Conservation (phyloP, 306 rosid species). For the Citrullus amarus region DNA sequence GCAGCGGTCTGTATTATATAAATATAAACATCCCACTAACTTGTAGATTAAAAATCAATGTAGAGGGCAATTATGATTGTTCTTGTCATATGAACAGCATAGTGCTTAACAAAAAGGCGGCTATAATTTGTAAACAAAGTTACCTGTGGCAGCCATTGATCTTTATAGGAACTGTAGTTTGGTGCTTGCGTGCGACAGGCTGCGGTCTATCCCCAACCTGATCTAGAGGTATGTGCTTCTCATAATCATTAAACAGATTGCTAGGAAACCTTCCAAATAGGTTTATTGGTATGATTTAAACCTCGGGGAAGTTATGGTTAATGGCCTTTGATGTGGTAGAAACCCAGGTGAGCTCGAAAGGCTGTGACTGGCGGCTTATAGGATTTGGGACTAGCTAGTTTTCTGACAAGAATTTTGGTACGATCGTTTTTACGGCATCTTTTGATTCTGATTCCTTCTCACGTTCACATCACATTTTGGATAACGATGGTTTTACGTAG, state of each 20-base stretch:
- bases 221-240: not conserved
- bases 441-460: not conserved
- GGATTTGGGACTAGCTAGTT: not conserved
- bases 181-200: not conserved
- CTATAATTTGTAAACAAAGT: not conserved
- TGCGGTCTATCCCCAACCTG: not conserved
- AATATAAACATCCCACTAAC: not conserved
- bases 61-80: not conserved
- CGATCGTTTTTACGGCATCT: not conserved
- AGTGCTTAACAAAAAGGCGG: not conserved
- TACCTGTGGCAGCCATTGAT: not conserved
- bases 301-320: not conserved
- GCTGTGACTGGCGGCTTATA: not conserved
- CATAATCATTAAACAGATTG: not conserved
- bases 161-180: not conserved
- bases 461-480: not conserved
- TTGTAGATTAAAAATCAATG: not conserved
- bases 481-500: too few relatives aligned
- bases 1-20: conserved; percentile 1
- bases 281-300: not conserved
- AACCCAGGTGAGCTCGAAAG: not conserved
- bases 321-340: not conserved
- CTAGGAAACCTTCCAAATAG: not conserved
- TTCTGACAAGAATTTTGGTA: not conserved
- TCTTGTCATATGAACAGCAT: not conserved